A percentile compares a stretch with the other conserved stretches of the same genome.
Evolutionary conservation across 208 protist species (phyloP).

Genomic region (Leishmania mexicana): DNA sequence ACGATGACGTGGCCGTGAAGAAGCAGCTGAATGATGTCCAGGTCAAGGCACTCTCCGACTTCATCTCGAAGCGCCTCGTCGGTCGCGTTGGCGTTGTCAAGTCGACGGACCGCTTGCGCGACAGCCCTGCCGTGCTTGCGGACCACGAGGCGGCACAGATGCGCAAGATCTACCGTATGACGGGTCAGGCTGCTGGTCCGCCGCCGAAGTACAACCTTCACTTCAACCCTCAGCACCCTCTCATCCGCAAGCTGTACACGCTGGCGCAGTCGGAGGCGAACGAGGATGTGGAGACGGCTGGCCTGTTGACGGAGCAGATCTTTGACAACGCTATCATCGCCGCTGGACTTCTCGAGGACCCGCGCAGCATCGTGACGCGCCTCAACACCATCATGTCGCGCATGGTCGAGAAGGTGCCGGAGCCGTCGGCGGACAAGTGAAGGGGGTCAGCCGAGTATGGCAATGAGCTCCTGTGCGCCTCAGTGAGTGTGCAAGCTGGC

Average conservation of each 20-base stretch:
- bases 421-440: conserved; percentile 88
- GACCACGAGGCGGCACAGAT: conserved; percentile 93
- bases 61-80: conserved; percentile 86
- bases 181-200: conserved; percentile 76
- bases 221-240: conserved; percentile 90
- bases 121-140: conserved; percentile 88
- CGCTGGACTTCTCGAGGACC: conserved; percentile 93
- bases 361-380: conserved; percentile 87
- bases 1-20: conserved; percentile 74
- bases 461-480: neutral
- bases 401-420: conserved; percentile 89
- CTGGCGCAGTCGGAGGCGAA: conserved; percentile 74
- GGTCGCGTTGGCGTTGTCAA: conserved; percentile 88
- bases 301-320: conserved; percentile 89
- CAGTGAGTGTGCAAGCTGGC: neutral
- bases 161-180: conserved; percentile 92
- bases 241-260: conserved; percentile 93
- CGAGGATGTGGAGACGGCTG: conserved; percentile 84
- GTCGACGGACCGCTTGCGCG: conserved; percentile 81
- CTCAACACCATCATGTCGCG: conserved; percentile 92
- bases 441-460: neutral
- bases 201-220: conserved; percentile 94
- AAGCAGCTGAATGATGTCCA: conserved; percentile 90
- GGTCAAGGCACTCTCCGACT: conserved; percentile 85
- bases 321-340: conserved; percentile 95